Evolutionary conservation across 2,329 filamentous ascomycete species (phyloP), one percentile per base, ranked within the genome.

Genomic region (Fusarium torulosum): DNA sequence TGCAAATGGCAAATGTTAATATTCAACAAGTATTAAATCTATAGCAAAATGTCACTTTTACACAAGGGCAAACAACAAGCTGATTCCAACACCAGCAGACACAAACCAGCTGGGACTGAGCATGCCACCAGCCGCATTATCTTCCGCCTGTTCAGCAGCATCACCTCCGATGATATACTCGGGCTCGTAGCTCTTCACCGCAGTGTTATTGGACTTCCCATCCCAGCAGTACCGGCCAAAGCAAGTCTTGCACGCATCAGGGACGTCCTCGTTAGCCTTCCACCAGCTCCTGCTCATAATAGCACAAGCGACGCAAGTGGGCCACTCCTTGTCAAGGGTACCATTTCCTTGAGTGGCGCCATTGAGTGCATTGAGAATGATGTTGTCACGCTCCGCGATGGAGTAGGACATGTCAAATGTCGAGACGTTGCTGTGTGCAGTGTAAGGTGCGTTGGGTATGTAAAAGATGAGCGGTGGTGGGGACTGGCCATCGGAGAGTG

Each of bases 151-250:
- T 6, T 17, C 59, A 5, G 71, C 50, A 23, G 74, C 54, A 29
- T 78, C 70, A 4, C 56, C 59, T 47, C 67, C 70, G 54, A 74
- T 65, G 19, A 73, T 72, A 6, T 75, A 67, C 1, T 50, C 7
- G 4, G 78, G 78, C 20, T 69, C 52, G 49, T 80, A 80, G 9
- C 57, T 70, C 66, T 70, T 84, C 0, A 78, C 74, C 5, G 69
- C 67, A 13, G 66, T 66, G 59, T 77, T 72, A 29, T 78, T 75
- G 9, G 79, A 56, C 19, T 87, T 92, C 19, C 96, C 96, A 76
- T 97, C 87, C 96, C 96, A 99, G 85, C 96, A 99, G 81, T 97
- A 97, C 14, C 82, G 78, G 13, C 82, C 70, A 78, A 97, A 98
- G 81, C 96, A 99, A 41, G 84, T 74, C 40, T 79, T 83, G 82